Conservation (phyloP, 1,139 yeast genomes). For the Kodamaea derodonti region DNA sequence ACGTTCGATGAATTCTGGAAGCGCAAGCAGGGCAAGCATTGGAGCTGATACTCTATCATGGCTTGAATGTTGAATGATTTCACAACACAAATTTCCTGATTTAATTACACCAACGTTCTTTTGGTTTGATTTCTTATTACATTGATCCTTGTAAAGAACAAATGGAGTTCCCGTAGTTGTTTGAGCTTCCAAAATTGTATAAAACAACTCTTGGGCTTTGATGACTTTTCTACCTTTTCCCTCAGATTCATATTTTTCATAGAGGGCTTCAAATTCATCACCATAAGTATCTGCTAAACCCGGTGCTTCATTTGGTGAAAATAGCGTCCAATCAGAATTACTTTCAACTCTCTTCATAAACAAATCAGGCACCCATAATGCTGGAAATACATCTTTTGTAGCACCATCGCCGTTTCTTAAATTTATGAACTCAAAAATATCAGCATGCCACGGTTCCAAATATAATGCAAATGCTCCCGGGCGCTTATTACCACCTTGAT, state of each 20-base stretch:
- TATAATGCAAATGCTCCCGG: slow-evolving; percentile 64
- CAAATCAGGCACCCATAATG: slow-evolving; percentile 58
- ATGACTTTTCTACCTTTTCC: slow-evolving; percentile 34
- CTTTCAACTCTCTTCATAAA: slow-evolving; percentile 53
- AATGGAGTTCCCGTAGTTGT: slow-evolving; percentile 61
- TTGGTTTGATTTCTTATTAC: slow-evolving; percentile 52
- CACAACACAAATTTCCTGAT: slow-evolving; percentile 58
- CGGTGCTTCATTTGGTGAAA: slow-evolving; percentile 52
- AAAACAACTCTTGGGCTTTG: slow-evolving; percentile 54
- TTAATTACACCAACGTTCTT: slow-evolving; percentile 53
- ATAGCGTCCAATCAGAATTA: slow-evolving; percentile 49
- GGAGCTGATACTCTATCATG: slow-evolving; percentile 51
- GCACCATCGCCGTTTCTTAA: slow-evolving; percentile 36
- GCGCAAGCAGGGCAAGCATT: slow-evolving; percentile 9
- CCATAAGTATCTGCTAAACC: slow-evolving; percentile 51
- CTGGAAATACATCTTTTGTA: slow-evolving; percentile 55
- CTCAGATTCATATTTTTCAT: slow-evolving; percentile 43
- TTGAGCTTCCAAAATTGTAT: slow-evolving; percentile 50
- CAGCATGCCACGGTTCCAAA: slow-evolving; percentile 61
- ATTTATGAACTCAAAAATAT: slow-evolving; percentile 49
- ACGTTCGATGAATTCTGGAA: slow-evolving; percentile 17
- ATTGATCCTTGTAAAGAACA: slow-evolving; percentile 55
- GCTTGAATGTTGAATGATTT: slow-evolving; percentile 52
- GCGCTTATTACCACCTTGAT: slow-evolving; percentile 60
- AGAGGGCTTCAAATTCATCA: slow-evolving; percentile 43